Conservation (phyloP, 805 yeast species). For the Starmerella ratchasimensis region DNA sequence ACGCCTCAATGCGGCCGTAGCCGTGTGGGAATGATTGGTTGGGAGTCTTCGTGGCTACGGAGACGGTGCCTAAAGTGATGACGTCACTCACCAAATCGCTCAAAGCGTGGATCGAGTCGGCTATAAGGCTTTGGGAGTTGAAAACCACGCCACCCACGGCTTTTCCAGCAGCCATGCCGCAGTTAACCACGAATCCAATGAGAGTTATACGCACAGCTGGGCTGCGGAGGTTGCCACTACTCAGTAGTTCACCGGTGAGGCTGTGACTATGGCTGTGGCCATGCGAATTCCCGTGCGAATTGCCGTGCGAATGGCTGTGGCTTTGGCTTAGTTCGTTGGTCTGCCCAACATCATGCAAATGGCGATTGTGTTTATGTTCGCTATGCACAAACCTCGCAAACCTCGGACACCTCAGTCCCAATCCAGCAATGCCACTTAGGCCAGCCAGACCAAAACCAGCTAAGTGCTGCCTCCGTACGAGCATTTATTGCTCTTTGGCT, state of each 20-base stretch:
- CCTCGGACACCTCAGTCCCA: neutral
- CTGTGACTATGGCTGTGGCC: slow-evolving; percentile 15
- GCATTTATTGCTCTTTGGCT: no score
- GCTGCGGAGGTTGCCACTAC: slow-evolving; percentile 35
- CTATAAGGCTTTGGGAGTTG: slow-evolving; percentile 87
- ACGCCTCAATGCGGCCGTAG: slow-evolving; percentile 82
- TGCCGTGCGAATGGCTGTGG: slow-evolving; percentile 5
- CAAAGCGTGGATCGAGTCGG: slow-evolving; percentile 88
- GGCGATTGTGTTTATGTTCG: no score
- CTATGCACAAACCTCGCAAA: neutral
- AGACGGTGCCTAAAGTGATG: slow-evolving; percentile 77
- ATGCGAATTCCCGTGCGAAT: slow-evolving; percentile 7
- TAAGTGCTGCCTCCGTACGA: no score
- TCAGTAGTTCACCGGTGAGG: slow-evolving; percentile 21
- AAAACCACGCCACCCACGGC: slow-evolving; percentile 81
- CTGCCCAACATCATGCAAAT: no score
- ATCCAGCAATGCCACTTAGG: neutral
- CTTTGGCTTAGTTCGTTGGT: neutral
- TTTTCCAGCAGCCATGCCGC: slow-evolving; percentile 74
- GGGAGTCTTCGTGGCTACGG: slow-evolving; percentile 51
- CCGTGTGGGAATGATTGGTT: slow-evolving; percentile 62
- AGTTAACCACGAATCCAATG: slow-evolving; percentile 74
- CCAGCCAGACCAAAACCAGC: neutral
- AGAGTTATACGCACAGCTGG: slow-evolving; percentile 90
- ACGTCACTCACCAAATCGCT: slow-evolving; percentile 85